phyloP scores from a whole-genome alignment of 345 rosid species.

The Sonneratia caseolaris region DNA sequence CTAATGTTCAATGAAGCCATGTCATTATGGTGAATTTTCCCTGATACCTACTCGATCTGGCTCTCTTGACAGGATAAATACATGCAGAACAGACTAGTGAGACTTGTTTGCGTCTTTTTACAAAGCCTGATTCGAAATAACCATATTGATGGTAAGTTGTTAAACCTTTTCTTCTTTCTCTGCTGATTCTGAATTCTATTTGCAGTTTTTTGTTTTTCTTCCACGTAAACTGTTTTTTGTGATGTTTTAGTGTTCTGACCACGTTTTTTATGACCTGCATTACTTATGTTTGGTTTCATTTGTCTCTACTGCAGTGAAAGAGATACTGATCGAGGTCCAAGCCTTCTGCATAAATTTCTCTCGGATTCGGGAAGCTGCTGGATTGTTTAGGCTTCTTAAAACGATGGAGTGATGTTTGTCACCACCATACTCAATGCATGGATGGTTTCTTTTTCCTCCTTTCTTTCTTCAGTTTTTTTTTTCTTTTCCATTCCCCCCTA shows the following conservation, averaged over 20 bases:
- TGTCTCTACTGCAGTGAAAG: slow-evolving; percentile 57
- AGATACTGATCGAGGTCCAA: slow-evolving; percentile 91
- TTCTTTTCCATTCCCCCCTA: too few species aligned
- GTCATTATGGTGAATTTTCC: not conserved
- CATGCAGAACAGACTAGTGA: slow-evolving; percentile 98
- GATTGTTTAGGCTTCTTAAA: slow-evolving; percentile 51
- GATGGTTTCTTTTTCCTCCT: not conserved
- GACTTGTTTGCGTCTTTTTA: slow-evolving; percentile 97
- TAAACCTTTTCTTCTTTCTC: not conserved
- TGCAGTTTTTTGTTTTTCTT: not conserved
- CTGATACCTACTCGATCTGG: not conserved
- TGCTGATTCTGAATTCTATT: not conserved
- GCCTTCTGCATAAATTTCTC: slow-evolving; percentile 97
- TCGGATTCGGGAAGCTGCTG: slow-evolving; percentile 81
- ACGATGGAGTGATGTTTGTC: slow-evolving; percentile 10
- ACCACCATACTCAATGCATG: not conserved
- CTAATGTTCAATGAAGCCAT: not conserved
- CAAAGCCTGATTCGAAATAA: slow-evolving; percentile 90
- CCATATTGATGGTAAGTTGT: slow-evolving; percentile 63
- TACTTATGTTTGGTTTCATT: too few species aligned
- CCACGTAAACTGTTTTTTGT: not conserved
- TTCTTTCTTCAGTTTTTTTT: too few species aligned
- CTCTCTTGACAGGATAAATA: slow-evolving; percentile 74
- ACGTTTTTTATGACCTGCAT: too few species aligned
- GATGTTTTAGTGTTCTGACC: not conserved